Evolutionary conservation across 2,329 filamentous ascomycete species (phyloP).

Genomic region (Calonectria naviculata): DNA sequence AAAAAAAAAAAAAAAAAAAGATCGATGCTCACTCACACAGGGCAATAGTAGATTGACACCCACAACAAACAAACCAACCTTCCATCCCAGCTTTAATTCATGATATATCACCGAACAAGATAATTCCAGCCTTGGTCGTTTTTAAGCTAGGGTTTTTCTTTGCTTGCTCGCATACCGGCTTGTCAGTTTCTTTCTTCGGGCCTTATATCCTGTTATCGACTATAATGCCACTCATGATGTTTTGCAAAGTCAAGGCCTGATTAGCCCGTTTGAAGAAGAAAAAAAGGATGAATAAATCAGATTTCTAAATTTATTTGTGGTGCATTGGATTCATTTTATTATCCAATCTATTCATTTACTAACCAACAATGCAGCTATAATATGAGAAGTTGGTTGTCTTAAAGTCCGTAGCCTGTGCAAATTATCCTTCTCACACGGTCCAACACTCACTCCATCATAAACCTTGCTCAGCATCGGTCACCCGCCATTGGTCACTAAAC

Average conservation of each 20-base stretch:
- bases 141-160: background rate
- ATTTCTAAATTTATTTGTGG: too few relatives aligned
- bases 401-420: background rate
- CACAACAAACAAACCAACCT: background rate
- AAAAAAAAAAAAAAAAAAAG: too few relatives aligned
- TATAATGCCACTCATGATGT: background rate
- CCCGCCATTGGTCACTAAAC: constrained; percentile 2
- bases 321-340: too few relatives aligned
- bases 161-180: background rate
- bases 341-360: background rate
- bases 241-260: background rate
- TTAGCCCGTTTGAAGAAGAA: too few relatives aligned
- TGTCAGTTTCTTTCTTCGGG: background rate
- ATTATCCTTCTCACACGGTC: background rate
- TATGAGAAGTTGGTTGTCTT: background rate
- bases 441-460: background rate
- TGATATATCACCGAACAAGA: background rate
- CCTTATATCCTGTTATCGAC: background rate
- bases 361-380: background rate
- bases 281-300: too few relatives aligned
- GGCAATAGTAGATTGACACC: background rate
- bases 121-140: background rate
- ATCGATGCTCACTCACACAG: background rate
- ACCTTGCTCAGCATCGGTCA: background rate
- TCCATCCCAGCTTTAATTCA: background rate